Conservation (phyloP, 1,139 yeast genomes). For the Zygoascus sp. region DNA sequence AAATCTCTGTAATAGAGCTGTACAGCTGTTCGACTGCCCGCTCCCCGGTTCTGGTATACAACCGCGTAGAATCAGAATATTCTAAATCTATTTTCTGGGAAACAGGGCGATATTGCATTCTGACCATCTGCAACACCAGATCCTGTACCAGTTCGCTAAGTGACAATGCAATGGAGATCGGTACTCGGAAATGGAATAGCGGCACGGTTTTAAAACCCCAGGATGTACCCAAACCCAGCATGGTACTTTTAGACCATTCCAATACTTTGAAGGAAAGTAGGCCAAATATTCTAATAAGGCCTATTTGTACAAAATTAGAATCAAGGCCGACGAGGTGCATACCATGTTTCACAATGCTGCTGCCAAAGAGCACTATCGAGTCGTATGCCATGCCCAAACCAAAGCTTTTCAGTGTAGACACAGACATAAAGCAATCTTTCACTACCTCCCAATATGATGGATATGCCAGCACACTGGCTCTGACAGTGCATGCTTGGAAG, state of each 20-base stretch:
- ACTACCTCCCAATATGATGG: not conserved
- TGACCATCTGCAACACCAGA: not conserved
- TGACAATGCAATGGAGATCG: not conserved
- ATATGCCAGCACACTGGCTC: slow-evolving; percentile 2
- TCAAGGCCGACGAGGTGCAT: not conserved
- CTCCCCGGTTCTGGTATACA: not conserved
- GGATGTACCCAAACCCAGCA: not conserved
- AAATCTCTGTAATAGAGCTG: slow-evolving; percentile 1
- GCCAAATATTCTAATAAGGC: not conserved
- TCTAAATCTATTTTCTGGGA: not conserved
- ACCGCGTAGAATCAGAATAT: not conserved
- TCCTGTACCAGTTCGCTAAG: not conserved
- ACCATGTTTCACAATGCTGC: not conserved
- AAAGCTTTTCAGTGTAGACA: slow-evolving; percentile 3
- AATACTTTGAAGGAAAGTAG: not conserved
- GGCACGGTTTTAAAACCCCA: not conserved
- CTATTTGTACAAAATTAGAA: not conserved
- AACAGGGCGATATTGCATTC: not conserved
- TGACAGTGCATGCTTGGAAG: slow-evolving; percentile 5
- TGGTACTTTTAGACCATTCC: not conserved
- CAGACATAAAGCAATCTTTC: not conserved
- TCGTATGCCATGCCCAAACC: slow-evolving; percentile 1
- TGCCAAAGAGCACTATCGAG: not conserved
- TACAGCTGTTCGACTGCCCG: not conserved
- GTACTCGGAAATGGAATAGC: not conserved